These are phyloP conservation scores for Craterostigma plantagineum DNA, from an alignment of 257 asterid species.

Conservation along the genomic window DNA sequence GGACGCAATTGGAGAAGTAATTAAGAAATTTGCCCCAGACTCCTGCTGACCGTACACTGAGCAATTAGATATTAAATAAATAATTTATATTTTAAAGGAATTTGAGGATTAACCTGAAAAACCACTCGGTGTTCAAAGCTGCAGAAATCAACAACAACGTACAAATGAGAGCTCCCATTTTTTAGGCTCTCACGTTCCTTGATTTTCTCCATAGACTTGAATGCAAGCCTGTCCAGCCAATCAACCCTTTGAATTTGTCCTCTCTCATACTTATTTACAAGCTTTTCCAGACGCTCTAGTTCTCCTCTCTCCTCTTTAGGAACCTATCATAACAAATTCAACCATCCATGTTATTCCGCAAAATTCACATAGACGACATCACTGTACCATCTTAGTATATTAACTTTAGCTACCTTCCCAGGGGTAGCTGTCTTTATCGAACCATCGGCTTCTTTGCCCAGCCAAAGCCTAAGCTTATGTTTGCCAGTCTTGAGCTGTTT, in stretches of 20 bases:
- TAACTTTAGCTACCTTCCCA: conserved; percentile 45
- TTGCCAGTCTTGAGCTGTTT: conserved; percentile 79
- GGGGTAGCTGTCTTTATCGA: conserved; percentile 70
- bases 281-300: conserved; percentile 89
- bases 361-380: neutral
- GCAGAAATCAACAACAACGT: conserved; percentile 69
- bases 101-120: conserved; percentile 49
- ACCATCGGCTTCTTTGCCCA: conserved; percentile 85
- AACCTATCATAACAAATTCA: conserved; percentile 31
- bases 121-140: conserved; percentile 97
- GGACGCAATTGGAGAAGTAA: conserved; percentile 87
- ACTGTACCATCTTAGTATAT: conserved; percentile 3
- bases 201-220: conserved; percentile 83
- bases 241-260: conserved; percentile 96
- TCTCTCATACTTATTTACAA: conserved; percentile 82
- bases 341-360: conserved; percentile 1
- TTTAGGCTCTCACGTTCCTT: conserved; percentile 61
- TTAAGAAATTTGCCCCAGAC: conserved; percentile 86
- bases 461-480: conserved; percentile 91
- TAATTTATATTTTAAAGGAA: neutral
- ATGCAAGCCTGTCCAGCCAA: conserved; percentile 94
- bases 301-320: conserved; percentile 97
- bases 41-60: conserved; percentile 24
- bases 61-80: conserved; percentile 2
- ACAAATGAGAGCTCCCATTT: conserved; percentile 79